phyloP scores from a whole-genome alignment of 768 basidiomycete genomes.

The Floccularia luteovirens region DNA sequence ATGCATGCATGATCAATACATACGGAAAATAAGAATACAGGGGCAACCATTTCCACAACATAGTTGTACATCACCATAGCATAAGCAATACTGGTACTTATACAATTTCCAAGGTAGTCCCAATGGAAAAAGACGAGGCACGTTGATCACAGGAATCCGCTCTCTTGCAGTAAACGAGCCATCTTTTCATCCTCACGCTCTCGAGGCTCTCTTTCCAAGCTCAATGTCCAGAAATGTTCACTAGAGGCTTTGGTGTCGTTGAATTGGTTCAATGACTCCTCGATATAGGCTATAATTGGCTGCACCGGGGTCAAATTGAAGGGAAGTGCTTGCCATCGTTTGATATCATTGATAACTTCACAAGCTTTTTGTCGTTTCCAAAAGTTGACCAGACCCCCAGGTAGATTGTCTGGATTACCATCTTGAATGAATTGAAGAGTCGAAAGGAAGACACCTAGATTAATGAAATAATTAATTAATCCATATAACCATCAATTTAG shows the following conservation, averaged over 20 bases:
- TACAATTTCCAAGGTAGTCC: no score
- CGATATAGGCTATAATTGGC: constrained; percentile 65
- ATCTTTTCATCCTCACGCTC: constrained; percentile 97
- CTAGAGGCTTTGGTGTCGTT: constrained; percentile 60
- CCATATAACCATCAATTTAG: background rate
- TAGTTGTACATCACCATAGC: constrained; percentile 13
- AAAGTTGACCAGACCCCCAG: constrained; percentile 84
- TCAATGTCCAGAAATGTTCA: constrained; percentile 79
- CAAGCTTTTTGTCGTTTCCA: constrained; percentile 91
- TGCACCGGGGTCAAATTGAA: constrained; percentile 78
- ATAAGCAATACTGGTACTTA: constrained; percentile 14
- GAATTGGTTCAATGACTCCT: constrained; percentile 68
- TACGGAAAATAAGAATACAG: no score
- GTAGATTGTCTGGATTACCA: constrained; percentile 82
- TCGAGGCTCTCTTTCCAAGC: constrained; percentile 83
- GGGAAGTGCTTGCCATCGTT: constrained; percentile 87
- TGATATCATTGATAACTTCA: constrained; percentile 96
- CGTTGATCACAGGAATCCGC: constrained; percentile 73
- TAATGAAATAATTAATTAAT: constrained; percentile 4
- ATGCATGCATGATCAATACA: no score
- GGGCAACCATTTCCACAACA: background rate
- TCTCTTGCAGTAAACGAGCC: constrained; percentile 83
- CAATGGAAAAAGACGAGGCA: no score
- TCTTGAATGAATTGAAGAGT: constrained; percentile 98
- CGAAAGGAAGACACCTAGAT: constrained; percentile 87